Base-by-base conservation (phyloP, 768 basidiomycete species). In the Phaeotremella fagi region DNA sequence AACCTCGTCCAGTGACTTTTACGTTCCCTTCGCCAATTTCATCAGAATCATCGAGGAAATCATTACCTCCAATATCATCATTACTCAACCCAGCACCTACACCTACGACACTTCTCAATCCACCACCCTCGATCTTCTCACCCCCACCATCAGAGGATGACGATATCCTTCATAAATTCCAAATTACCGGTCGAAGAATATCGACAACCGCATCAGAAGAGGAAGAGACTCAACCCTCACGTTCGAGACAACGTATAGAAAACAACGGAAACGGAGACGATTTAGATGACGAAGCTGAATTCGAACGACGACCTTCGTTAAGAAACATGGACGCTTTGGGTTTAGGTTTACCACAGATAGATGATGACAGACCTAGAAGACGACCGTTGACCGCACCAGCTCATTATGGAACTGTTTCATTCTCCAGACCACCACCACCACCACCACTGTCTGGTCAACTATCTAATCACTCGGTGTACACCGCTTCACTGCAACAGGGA, bases 201-300 rank as follows among this genome's bases (percentile, higher is more conserved):
- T 70, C 68, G 3, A 58, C 65, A 0, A 63, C 68, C 3, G 62
- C 63, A 4, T 67, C 68, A 3, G 68, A 70, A 48, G 68, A 70
- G 48, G 68, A 70, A 12, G 68, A 63, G 28, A 53, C 63, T 3
- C 63, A 64, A 37, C 68, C 68, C 2, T 59, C 56, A 1, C 36
- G 66, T 23, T 59, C 50, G 20, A 31, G 61, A 25, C 66, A 60
- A 27, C 45, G 47, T 42, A 15, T 59, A 20, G n/a, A n/a, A n/a
- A n/a, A n/a, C n/a, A 18, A 27, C 6, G 22, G 41, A n/a, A 20
- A 31, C 37, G 18, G 23, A 14, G 48, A 43, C 22, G 52, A 45
- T 2, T 27, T 57, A 27, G 29, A 59, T 27, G 24, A 53, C 1
- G 24, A 37, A 49, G 51, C 54, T 3, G 31, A 27, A 44, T 54